Conservation (phyloP, 2,329 filamentous ascomycete genomes). For the Colletotrichum graminicola region DNA sequence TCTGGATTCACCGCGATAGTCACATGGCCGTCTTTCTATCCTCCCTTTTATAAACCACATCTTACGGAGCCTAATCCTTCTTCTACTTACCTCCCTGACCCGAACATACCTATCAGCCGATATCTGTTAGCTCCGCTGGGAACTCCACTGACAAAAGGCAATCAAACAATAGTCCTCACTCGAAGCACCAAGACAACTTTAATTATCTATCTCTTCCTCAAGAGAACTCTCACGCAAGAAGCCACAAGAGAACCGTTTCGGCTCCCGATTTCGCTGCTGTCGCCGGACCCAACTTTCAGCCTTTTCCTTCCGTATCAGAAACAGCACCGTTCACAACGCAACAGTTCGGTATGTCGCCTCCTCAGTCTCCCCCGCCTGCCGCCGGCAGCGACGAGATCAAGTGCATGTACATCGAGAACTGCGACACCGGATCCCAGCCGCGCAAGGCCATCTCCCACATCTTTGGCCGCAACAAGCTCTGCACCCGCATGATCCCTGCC, state of each 20-base stretch:
- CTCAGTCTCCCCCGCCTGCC: constrained; percentile 27
- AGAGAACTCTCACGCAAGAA: constrained; percentile 44
- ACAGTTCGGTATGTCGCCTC: constrained; percentile 39
- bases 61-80: not conserved
- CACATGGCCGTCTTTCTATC: not conserved
- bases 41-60: not conserved
- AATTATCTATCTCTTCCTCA: constrained; percentile 41
- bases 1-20: constrained; percentile 3
- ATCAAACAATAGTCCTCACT: constrained; percentile 34
- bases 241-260: constrained; percentile 64
- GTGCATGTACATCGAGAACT: constrained; percentile 70
- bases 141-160: constrained; percentile 18
- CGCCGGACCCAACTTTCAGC: constrained; percentile 39
- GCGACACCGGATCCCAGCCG: constrained; percentile 70
- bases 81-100: not conserved
- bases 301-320: constrained; percentile 43
- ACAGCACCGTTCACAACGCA: constrained; percentile 28
- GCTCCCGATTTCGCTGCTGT: constrained; percentile 59
- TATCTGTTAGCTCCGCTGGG: constrained; percentile 16
- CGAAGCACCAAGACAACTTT: constrained; percentile 38
- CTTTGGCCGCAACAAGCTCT: constrained; percentile 85
- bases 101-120: not conserved
- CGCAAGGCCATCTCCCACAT: constrained; percentile 85
- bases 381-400: constrained; percentile 41
- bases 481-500: constrained; percentile 77